Evolutionary conservation across 2,329 filamentous ascomycete genomes (phyloP).

Genomic region (Fusarium sp.): DNA sequence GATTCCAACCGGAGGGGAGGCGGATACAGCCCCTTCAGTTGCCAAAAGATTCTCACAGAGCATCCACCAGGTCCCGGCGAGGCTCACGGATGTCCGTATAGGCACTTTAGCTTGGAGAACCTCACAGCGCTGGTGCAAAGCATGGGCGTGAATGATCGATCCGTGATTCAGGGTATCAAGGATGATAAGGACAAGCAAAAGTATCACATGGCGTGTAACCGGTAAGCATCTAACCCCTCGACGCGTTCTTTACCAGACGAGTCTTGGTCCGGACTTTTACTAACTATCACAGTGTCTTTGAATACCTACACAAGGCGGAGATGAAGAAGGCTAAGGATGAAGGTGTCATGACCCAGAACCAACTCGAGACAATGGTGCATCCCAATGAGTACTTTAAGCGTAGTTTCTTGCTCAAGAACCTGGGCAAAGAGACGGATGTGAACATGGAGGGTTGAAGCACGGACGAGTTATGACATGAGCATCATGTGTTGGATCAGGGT

Average conservation of each 20-base stretch:
- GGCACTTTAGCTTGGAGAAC: conserved; percentile 92
- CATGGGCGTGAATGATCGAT: conserved; percentile 82
- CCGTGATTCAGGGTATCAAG: conserved; percentile 82
- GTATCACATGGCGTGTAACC: conserved; percentile 95
- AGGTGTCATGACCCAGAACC: conserved; percentile 75
- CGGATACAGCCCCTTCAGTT: conserved; percentile 92
- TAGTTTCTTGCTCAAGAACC: conserved; percentile 87
- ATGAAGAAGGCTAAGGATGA: conserved; percentile 83
- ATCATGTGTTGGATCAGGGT: conserved; percentile 27
- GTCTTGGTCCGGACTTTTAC: neutral
- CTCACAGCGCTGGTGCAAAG: conserved; percentile 79
- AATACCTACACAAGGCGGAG: conserved; percentile 83
- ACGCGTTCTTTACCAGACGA: neutral
- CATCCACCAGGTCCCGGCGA: conserved; percentile 88
- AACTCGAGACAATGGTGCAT: conserved; percentile 95
- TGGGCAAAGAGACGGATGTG: conserved; percentile 68
- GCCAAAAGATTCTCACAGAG: conserved; percentile 94
- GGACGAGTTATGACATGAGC: neutral
- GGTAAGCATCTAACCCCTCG: conserved; percentile 59
- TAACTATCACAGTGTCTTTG: conserved; percentile 77
- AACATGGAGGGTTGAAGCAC: conserved; percentile 65
- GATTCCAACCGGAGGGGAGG: conserved; percentile 87
- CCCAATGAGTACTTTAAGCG: conserved; percentile 99
- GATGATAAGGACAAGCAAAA: conserved; percentile 91
- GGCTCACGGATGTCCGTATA: conserved; percentile 94